Percentiles rank a stretch among this genome's conserved stretches.
These are phyloP conservation scores for Herpetomonas tarakana DNA, from an alignment of 208 protist genomes.

Conservation along the genomic window DNA sequence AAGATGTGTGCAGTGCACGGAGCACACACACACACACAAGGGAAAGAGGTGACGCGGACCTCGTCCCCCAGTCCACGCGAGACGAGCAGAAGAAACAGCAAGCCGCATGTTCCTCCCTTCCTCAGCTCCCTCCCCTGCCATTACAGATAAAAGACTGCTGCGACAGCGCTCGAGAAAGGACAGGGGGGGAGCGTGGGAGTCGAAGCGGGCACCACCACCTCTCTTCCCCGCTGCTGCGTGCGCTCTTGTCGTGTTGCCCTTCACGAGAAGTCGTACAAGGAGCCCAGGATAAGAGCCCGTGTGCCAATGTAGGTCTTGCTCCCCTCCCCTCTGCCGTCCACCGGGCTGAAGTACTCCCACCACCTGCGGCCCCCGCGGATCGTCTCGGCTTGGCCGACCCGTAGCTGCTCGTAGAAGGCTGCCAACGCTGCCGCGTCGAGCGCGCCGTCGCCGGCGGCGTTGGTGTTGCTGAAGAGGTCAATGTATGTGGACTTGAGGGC, in stretches of 20 bases:
- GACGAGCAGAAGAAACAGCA: too few species aligned
- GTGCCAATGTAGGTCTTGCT: conserved; percentile 77
- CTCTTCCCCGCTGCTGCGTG: background rate
- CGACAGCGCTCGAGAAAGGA: too few species aligned
- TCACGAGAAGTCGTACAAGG: conserved; percentile 60
- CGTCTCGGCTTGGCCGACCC: conserved; percentile 30
- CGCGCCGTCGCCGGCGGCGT: conserved; percentile 4
- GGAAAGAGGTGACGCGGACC: too few species aligned
- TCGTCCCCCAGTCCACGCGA: too few species aligned
- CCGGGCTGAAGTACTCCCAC: conserved; percentile 73
- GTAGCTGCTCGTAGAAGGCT: conserved; percentile 45
- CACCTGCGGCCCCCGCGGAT: conserved; percentile 39
- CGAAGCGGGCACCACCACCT: too few species aligned
- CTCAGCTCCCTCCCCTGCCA: too few species aligned
- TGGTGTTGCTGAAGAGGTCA: conserved; percentile 18
- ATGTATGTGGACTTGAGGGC: conserved; percentile 63
- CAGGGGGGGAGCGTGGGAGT: too few species aligned
- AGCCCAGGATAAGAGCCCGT: conserved; percentile 40
- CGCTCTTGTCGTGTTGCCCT: background rate
- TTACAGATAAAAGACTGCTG: too few species aligned
- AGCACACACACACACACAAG: too few species aligned
- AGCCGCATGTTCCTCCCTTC: too few species aligned
- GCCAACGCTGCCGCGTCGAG: conserved; percentile 10
- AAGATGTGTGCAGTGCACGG: too few species aligned
- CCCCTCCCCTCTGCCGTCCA: conserved; percentile 60